Conservation (phyloP, 768 basidiomycete species). For the Sarcodon sp. region DNA sequence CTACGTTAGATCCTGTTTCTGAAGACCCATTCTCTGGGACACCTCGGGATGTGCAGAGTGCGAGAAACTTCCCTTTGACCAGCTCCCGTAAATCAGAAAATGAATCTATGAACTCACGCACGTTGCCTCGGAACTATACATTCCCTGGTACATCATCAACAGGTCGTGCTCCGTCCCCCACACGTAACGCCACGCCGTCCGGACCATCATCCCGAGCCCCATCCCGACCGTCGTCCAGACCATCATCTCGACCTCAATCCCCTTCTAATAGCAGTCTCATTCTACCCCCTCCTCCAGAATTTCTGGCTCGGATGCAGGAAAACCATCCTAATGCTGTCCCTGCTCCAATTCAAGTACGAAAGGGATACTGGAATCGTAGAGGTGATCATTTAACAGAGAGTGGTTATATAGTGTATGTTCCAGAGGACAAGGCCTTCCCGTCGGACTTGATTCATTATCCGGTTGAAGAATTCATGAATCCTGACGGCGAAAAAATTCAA, state of each 20-base stretch:
- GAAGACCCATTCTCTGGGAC: background rate
- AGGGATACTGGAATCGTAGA: conserved; percentile 63
- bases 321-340: conserved; percentile 11
- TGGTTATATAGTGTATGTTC: conserved; percentile 52
- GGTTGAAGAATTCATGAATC: conserved; percentile 41
- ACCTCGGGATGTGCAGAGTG: background rate
- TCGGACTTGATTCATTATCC: conserved; percentile 51
- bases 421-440: conserved; percentile 40
- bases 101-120: background rate
- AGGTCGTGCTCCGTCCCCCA: background rate
- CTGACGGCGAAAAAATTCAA: conserved; percentile 27
- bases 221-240: background rate
- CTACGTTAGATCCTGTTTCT: background rate
- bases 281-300: conserved; percentile 6
- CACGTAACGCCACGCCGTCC: background rate
- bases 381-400: conserved; percentile 45
- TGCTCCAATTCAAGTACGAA: conserved; percentile 23
- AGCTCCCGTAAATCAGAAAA: background rate
- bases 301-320: conserved; percentile 3
- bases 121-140: too few relatives aligned
- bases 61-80: background rate
- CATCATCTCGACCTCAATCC: conserved; percentile 1
- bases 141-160: background rate
- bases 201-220: background rate
- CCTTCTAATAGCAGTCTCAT: conserved; percentile 3